Evolutionary conservation across 768 basidiomycete species (phyloP), one percentile per base, ranked within the genome.

Genomic region (Russula griseocarnosa): DNA sequence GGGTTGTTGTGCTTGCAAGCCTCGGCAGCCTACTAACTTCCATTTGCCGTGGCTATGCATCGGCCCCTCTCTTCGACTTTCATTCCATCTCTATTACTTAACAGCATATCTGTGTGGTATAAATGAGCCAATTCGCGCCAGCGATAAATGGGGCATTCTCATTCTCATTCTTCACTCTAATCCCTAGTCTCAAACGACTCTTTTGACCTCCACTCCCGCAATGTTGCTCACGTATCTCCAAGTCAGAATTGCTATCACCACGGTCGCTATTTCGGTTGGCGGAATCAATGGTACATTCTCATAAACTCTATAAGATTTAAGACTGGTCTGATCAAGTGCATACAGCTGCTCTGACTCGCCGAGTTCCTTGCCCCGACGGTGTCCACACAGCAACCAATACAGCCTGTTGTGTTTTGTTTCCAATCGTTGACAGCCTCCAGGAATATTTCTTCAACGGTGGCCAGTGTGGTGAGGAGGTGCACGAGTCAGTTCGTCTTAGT

Each of bases 401-500:
- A 7, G 72, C 71, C 10, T 76, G 75, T 58, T 76, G 75, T 55
- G 67, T 67, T 1, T 70, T 71, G 51, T 75, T 73, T 68, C 65
- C 73, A 32, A 67, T 76, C 51, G 66, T 71, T 13, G 75, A 75
- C 46, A 71, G 72, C 47, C 69, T 76, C 52, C 65, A 75, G 60
- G 58, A 60, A 22, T 69, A 70, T 58, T 56, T 74, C 9, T 75
- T 74, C 66, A 58, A 70, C 65, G 68, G 68, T 56, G 73, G 70
- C 24, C 54, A 71, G 60, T 76, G 75, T 60, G 70, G 70, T 51
- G 71, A 74, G 28, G 73, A 74, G 26, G 73, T 69, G 18, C 72
- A 72, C 42, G 71, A 68, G 53, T 66, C 71, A 26, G 63, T 72
- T 51, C 70, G 72, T 54, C 69, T 73, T 40, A 69, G 66, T 38